Evolutionary conservation across 345 rosid genomes (phyloP), one percentile per base, ranked within the genome.

Genomic region (Salix arbutifolia): DNA sequence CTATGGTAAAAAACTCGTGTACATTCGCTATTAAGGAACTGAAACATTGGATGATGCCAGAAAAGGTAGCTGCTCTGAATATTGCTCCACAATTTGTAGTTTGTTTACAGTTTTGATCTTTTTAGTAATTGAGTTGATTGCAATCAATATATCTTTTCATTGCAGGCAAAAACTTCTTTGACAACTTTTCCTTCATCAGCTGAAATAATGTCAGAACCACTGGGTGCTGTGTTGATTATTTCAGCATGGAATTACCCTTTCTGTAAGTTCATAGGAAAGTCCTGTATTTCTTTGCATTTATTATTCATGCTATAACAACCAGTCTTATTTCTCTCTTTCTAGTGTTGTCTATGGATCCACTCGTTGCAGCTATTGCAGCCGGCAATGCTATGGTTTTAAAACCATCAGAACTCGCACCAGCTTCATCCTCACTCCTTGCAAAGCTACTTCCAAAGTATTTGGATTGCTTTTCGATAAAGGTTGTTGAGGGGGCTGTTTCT

Each of bases 191-290:
- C 98, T 69, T 88, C 99, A 65, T 92, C 99, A 19, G 99, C 93
- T 13, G 95, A 94, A 84, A 94, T 92, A 62, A 83, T 96, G 58
- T 81, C 97, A 0, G 99, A 96, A 80, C 99, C 99, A 61, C 75
- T 96, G 72, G 99, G 99, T 61, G 91, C 90, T 81, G 98, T 94
- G 13, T 78, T 96, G 77, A 78, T 96, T 74, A 92, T 96, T 80
- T 96, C 99, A 18, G 92, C 98, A 6, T 96, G 99, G 99, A 94
- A 96, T 69, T 96, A 87, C 85, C 99, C 99, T 13, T 85, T 92
- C 21, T 75, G 98, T 96, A 91, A 17, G 94, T 88, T 21, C 16
- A 71, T n/a, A 33, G 75, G 73, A 50, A 38, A 78, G 62, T 52
- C 79, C 23, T 10, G 56, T 11, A 12, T 42, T 56, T 61, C 25